Conservation (phyloP, 2,329 filamentous ascomycete genomes). For the Xenoacremonium recifei region DNA sequence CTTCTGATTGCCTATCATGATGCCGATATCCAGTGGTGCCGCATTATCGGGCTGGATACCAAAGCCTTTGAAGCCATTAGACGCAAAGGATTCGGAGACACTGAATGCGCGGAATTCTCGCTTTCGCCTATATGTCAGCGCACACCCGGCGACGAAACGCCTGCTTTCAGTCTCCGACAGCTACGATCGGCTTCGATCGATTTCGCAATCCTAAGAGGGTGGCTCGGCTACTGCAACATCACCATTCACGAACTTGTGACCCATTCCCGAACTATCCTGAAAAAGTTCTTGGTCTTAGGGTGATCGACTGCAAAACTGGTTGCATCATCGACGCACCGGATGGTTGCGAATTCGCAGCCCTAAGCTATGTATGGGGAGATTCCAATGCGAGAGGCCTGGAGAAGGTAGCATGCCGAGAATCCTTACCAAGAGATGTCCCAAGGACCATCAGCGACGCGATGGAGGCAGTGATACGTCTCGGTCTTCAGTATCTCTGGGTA, state of each 20-base stretch:
- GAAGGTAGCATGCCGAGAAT: background rate
- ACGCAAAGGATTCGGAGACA: too few species aligned
- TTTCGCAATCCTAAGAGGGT: constrained; percentile 27
- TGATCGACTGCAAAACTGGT: background rate
- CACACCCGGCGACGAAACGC: too few species aligned
- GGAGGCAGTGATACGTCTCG: background rate
- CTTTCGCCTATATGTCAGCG: too few species aligned
- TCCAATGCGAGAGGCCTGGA: background rate
- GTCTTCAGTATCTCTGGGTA: constrained; percentile 8
- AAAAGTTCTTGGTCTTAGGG: background rate
- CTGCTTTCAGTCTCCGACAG: too few species aligned
- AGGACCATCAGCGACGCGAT: constrained; percentile 5
- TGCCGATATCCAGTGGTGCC: too few species aligned
- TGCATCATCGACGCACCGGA: background rate
- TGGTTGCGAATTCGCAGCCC: background rate
- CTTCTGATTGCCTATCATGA: too few species aligned
- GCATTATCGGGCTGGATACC: too few species aligned
- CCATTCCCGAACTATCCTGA: constrained; percentile 44
- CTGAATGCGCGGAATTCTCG: too few species aligned
- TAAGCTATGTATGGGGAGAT: background rate
- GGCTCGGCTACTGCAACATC: constrained; percentile 29
- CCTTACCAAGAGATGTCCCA: background rate
- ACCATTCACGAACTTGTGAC: constrained; percentile 25
- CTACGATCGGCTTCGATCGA: too few species aligned
- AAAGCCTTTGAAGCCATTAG: too few species aligned